These are phyloP conservation scores for Cryomyces minteri DNA, from an alignment of 495 filamentous ascomycete species.

Conservation along the genomic window DNA sequence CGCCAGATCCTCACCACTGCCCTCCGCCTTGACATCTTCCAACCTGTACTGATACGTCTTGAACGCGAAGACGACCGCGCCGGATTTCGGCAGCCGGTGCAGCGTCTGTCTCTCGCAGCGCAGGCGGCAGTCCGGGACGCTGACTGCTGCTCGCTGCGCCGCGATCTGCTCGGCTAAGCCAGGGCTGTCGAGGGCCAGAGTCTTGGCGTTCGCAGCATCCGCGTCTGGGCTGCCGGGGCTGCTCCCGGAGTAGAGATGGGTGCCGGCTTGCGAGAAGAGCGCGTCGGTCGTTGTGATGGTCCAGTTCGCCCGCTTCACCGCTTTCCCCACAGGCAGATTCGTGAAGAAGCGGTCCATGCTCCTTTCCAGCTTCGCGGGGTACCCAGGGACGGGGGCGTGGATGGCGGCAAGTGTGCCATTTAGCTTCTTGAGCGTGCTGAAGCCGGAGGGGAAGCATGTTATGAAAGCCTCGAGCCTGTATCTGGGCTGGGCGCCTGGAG, in stretches of 20 bases:
- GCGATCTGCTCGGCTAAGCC: not conserved
- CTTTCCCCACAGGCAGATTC: constrained; percentile 32
- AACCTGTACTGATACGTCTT: constrained; percentile 67
- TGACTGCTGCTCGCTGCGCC: constrained; percentile 25
- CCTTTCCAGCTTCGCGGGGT: constrained; percentile 46
- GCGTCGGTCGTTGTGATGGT: constrained; percentile 34
- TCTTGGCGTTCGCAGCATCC: constrained; percentile 5
- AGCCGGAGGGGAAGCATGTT: constrained; percentile 56
- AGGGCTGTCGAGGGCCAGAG: not conserved
- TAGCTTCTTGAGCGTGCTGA: constrained; percentile 45
- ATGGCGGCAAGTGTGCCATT: constrained; percentile 43
- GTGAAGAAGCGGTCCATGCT: constrained; percentile 68
- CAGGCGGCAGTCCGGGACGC: constrained; percentile 36
- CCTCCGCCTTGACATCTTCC: constrained; percentile 48
- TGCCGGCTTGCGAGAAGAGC: constrained; percentile 36
- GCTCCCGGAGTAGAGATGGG: constrained; percentile 24
- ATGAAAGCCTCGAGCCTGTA: constrained; percentile 51
- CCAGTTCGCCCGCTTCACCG: constrained; percentile 46
- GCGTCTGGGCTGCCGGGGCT: constrained; percentile 5
- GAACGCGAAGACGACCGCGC: constrained; percentile 56
- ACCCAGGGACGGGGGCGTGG: constrained; percentile 36
- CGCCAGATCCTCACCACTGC: constrained; percentile 42
- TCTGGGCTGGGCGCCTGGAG: constrained; percentile 11
- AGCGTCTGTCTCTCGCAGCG: constrained; percentile 64
- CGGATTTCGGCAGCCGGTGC: constrained; percentile 46